These are phyloP conservation scores for Lophiotrema nucula DNA, from an alignment of 495 filamentous ascomycete genomes.

Conservation along the genomic window DNA sequence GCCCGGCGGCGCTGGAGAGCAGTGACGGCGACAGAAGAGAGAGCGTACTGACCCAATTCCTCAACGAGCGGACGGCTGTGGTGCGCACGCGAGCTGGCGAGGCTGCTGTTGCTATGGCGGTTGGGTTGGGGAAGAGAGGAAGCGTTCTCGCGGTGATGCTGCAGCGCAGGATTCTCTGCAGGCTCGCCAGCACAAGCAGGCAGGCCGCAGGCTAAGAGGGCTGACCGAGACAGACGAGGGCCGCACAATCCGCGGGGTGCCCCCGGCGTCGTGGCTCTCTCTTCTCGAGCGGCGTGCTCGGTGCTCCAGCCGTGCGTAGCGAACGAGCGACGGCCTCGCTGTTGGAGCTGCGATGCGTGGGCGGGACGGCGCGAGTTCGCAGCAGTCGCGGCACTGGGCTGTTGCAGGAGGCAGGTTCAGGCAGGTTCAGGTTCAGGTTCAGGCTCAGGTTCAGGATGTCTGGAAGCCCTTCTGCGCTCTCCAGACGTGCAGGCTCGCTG, in stretches of 20 bases:
- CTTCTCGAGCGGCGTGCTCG: slow-evolving; percentile 5
- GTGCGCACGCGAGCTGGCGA: not conserved
- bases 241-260: slow-evolving; percentile 25
- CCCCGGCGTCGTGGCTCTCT: slow-evolving; percentile 7
- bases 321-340: slow-evolving; percentile 2
- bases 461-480: too few relatives aligned
- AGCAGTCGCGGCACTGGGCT: slow-evolving; percentile 5
- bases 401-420: too few relatives aligned
- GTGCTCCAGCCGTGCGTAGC: slow-evolving; percentile 11
- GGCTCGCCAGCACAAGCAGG: slow-evolving; percentile 23
- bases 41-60: not conserved
- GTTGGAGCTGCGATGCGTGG: slow-evolving; percentile 24
- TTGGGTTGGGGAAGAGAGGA: slow-evolving; percentile 1
- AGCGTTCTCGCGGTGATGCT: slow-evolving; percentile 29
- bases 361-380: slow-evolving; percentile 38
- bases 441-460: too few relatives aligned
- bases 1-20: slow-evolving; percentile 7
- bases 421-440: too few relatives aligned
- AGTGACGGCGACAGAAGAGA: slow-evolving; percentile 5
- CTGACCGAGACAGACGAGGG: slow-evolving; percentile 33
- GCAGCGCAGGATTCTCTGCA: slow-evolving; percentile 34
- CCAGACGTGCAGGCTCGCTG: too few relatives aligned
- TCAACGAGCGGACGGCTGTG: slow-evolving; percentile 24
- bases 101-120: not conserved
- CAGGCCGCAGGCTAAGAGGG: slow-evolving; percentile 35